Percentiles rank a stretch among this genome's conserved stretches.
Evolutionary conservation across 495 filamentous ascomycete species (phyloP).

Genomic region (Daldinia vernicosa): DNA sequence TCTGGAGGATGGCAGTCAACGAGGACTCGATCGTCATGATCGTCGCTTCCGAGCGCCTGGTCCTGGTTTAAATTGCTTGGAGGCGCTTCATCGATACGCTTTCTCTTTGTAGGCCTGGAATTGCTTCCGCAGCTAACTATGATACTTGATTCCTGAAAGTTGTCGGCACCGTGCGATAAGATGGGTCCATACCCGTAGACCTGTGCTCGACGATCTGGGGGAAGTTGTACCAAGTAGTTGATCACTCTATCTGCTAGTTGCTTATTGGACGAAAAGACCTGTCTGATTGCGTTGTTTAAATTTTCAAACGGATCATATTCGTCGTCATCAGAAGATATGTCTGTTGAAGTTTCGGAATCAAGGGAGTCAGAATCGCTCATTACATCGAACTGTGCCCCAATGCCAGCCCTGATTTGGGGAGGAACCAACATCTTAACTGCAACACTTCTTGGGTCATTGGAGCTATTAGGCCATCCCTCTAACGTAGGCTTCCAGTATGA

Average conservation of each 20-base stretch:
- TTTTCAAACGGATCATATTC: conserved; percentile 14
- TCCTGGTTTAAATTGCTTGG: not conserved
- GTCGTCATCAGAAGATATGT: conserved; percentile 8
- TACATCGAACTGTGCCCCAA: not conserved
- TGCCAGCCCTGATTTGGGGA: not conserved
- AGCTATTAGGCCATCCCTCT: not conserved
- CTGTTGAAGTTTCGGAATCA: conserved; percentile 7
- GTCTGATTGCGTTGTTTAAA: conserved; percentile 12
- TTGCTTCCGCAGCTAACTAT: not conserved
- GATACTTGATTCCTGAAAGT: not conserved
- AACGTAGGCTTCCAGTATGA: not conserved
- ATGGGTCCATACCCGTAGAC: conserved; percentile 11
- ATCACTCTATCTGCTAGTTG: conserved; percentile 10
- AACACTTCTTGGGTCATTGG: too few relatives aligned
- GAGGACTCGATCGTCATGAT: conserved; percentile 10
- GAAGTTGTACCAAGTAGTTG: conserved; percentile 2
- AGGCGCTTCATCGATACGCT: not conserved
- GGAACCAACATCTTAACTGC: not conserved
- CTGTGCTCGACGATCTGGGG: conserved; percentile 6
- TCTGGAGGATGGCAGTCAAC: not conserved
- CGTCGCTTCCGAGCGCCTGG: not conserved
- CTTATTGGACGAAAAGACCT: conserved; percentile 2
- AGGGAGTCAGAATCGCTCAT: not conserved
- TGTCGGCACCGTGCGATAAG: not conserved
- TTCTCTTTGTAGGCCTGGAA: not conserved